These are phyloP conservation scores for Shiraia bambusicola DNA, from an alignment of 2,329 filamentous ascomycete genomes.

Conservation along the genomic window DNA sequence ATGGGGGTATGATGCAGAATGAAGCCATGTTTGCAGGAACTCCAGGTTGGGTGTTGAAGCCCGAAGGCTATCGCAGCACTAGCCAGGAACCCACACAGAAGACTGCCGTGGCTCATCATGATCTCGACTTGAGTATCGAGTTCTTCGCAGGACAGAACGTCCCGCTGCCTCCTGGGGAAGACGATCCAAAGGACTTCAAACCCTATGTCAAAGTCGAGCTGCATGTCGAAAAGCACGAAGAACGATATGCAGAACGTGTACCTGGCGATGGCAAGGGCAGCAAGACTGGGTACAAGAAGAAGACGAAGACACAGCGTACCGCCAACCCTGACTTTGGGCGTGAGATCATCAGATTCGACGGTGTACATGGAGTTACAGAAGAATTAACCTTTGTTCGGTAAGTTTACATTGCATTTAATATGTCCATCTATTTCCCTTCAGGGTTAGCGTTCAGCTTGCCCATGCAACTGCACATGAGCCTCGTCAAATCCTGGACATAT, in stretches of 20 bases:
- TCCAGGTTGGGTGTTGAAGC: conserved; percentile 83
- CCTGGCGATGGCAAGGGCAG: conserved; percentile 55
- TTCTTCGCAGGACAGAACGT: conserved; percentile 77
- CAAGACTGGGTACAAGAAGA: conserved; percentile 53
- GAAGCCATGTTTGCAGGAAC: conserved; percentile 86
- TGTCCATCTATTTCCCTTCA: conserved; percentile 1
- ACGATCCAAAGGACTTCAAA: conserved; percentile 61
- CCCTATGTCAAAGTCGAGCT: conserved; percentile 79
- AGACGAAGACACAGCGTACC: conserved; percentile 48
- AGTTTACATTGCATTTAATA: conserved; percentile 22
- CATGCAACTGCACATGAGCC: conserved; percentile 1
- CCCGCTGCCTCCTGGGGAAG: conserved; percentile 61
- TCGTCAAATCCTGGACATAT: not conserved
- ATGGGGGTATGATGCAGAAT: conserved; percentile 95
- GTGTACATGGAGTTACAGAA: conserved; percentile 47
- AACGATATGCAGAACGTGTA: conserved; percentile 46
- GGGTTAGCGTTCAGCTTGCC: not conserved
- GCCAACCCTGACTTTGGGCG: conserved; percentile 49
- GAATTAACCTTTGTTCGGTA: conserved; percentile 53
- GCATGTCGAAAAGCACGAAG: conserved; percentile 70
- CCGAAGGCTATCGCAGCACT: conserved; percentile 64
- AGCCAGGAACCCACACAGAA: conserved; percentile 44
- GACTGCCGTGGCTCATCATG: conserved; percentile 53
- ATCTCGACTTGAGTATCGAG: conserved; percentile 68
- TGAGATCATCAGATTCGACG: conserved; percentile 49